These are phyloP conservation scores for Tolypocladium tundrense DNA, from an alignment of 2,329 filamentous ascomycete species.

Conservation along the genomic window DNA sequence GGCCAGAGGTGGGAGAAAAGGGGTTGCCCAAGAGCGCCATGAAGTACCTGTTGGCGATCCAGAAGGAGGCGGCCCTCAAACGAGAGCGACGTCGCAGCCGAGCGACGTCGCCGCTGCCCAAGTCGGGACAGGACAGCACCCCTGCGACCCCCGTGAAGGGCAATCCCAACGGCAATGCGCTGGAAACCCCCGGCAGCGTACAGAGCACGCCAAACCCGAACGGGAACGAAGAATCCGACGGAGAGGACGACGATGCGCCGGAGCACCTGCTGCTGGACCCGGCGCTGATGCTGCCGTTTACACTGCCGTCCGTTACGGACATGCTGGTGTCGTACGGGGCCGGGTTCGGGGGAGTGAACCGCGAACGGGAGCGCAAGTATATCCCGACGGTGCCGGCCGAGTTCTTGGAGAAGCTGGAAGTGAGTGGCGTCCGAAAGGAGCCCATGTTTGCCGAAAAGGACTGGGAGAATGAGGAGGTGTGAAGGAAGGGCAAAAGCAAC, in stretches of 20 bases:
- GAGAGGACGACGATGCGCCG: slow-evolving; percentile 50
- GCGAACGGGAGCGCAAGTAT: slow-evolving; percentile 87
- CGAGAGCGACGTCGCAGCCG: slow-evolving; percentile 42
- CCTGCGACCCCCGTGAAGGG: slow-evolving; percentile 34
- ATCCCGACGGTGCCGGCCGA: slow-evolving; percentile 91
- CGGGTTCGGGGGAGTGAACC: slow-evolving; percentile 85
- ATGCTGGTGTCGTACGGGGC: slow-evolving; percentile 95
- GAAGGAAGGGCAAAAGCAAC: background rate
- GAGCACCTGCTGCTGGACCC: slow-evolving; percentile 77
- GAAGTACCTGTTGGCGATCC: slow-evolving; percentile 73
- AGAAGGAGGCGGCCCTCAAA: slow-evolving; percentile 59
- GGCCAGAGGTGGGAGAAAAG: slow-evolving; percentile 92
- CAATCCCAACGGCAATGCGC: slow-evolving; percentile 30
- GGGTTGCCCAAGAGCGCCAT: slow-evolving; percentile 77
- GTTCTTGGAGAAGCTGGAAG: slow-evolving; percentile 79
- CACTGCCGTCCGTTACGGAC: slow-evolving; percentile 89
- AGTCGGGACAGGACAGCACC: slow-evolving; percentile 22
- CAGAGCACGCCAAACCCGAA: slow-evolving; percentile 27
- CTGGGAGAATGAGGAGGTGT: slow-evolving; percentile 57
- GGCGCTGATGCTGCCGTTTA: slow-evolving; percentile 86
- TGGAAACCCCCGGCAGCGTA: slow-evolving; percentile 30
- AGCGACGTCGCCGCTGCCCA: slow-evolving; percentile 30
- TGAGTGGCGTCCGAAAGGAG: slow-evolving; percentile 37
- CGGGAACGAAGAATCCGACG: slow-evolving; percentile 32
- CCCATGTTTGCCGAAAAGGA: slow-evolving; percentile 54